Evolutionary conservation across 768 basidiomycete species (phyloP).

Genomic region (Serendipita sp.): DNA sequence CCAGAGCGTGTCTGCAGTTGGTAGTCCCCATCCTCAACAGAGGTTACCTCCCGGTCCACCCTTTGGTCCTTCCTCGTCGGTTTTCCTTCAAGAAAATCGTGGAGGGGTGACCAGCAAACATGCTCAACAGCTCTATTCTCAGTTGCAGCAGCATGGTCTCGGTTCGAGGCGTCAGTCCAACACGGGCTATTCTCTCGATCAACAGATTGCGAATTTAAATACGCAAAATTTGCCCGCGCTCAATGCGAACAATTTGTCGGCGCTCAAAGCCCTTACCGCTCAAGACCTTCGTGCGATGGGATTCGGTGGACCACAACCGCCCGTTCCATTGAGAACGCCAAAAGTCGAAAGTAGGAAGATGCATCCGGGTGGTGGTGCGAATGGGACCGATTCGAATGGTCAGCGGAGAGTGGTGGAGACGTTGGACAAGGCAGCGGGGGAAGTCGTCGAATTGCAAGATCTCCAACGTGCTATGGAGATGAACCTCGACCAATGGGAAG

Average conservation of each 20-base stretch:
- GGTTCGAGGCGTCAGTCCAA: background rate
- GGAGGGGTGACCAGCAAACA: background rate
- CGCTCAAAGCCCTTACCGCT: background rate
- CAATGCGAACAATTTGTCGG: background rate
- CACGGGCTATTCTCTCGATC: background rate
- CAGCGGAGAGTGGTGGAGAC: background rate
- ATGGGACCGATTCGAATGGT: background rate
- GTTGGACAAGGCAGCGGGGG: background rate
- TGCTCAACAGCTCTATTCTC: background rate
- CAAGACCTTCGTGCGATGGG: constrained; percentile 1
- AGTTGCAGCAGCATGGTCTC: background rate
- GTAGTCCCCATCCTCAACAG: background rate
- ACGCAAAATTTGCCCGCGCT: background rate
- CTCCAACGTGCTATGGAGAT: constrained; percentile 1
- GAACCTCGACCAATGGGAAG: constrained; percentile 1
- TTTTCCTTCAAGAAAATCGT: background rate
- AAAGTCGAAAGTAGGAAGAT: background rate
- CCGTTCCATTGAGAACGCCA: background rate
- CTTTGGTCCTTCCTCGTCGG: constrained; percentile 2
- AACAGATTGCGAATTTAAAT: background rate
- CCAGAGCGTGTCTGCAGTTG: constrained; percentile 5
- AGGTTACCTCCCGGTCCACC: background rate
- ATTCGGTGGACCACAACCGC: background rate
- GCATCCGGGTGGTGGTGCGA: background rate
- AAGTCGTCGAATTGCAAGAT: constrained; percentile 2